A percentile compares a stretch with the other conserved stretches of the same genome.
Conservation (phyloP, 139 green algal species). For the Nannochloris sp. region DNA sequence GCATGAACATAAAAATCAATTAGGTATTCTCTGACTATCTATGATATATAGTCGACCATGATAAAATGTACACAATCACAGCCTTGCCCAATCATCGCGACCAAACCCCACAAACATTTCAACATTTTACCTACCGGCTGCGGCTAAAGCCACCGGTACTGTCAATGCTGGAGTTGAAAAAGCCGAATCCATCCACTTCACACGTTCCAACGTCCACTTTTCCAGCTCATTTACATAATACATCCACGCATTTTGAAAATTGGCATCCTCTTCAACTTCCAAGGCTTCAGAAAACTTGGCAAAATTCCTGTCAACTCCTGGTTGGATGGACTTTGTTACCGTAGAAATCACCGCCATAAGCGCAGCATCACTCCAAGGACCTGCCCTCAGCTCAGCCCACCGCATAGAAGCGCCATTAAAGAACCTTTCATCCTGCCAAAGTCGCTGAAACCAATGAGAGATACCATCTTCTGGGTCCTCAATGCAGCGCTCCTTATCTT, state of each 20-base stretch:
- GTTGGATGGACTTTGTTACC: neutral
- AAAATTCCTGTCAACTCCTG: slow-evolving; percentile 1
- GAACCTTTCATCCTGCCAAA: slow-evolving; percentile 26
- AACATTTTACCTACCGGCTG: too few species aligned
- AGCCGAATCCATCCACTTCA: slow-evolving; percentile 23
- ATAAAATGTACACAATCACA: too few species aligned
- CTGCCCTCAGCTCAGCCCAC: slow-evolving; percentile 13
- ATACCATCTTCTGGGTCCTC: slow-evolving; percentile 20
- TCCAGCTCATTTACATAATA: slow-evolving; percentile 7
- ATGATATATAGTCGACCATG: too few species aligned
- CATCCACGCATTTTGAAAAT: neutral
- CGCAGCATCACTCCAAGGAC: slow-evolving; percentile 13
- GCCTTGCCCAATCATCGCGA: too few species aligned
- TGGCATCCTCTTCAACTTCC: neutral
- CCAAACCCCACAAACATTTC: too few species aligned
- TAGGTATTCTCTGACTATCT: too few species aligned
- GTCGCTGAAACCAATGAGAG: slow-evolving; percentile 3
- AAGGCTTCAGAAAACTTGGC: neutral
- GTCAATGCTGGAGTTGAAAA: too few species aligned
- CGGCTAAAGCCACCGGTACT: too few species aligned
- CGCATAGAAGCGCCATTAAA: slow-evolving; percentile 9
- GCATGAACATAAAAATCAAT: too few species aligned
- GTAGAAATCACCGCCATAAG: neutral
- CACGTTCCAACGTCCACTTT: slow-evolving; percentile 6
- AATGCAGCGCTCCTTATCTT: slow-evolving; percentile 22